phyloP scores from a whole-genome alignment of 148 eudicot species.

The Agrostemma githago region DNA sequence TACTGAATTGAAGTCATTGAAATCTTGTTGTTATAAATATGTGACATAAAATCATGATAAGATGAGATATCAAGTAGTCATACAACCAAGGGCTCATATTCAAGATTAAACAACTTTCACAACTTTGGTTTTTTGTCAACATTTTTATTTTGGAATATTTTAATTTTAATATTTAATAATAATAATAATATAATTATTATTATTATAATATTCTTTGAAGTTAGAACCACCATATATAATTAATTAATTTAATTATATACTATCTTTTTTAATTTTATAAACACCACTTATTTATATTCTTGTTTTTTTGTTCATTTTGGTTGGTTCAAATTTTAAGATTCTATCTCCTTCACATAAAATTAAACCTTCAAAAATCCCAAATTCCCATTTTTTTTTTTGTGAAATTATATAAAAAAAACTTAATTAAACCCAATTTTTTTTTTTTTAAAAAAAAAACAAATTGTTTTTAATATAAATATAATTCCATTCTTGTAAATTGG shows the following conservation, averaged over 20 bases:
- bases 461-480: not conserved
- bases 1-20: too few relatives aligned
- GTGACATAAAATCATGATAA: not conserved
- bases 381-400: conserved; percentile 9
- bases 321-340: not conserved
- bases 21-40: not conserved
- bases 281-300: conserved; percentile 15
- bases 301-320: conserved; percentile 13
- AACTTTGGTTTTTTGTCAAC: conserved; percentile 1
- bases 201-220: not conserved
- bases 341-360: conserved; percentile 10
- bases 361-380: not conserved
- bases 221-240: not conserved
- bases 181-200: not conserved
- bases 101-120: conserved; percentile 2
- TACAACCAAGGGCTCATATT: not conserved
- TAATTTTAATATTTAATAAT: not conserved
- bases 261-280: not conserved
- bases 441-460: not conserved
- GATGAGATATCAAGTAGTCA: conserved; percentile 8
- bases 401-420: not conserved
- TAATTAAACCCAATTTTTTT: not conserved
- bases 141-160: not conserved
- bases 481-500: not conserved
- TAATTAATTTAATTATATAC: too few relatives aligned